Evolutionary conservation across 2,329 filamentous ascomycete genomes (phyloP).

Genomic region (Penicillium sp.): DNA sequence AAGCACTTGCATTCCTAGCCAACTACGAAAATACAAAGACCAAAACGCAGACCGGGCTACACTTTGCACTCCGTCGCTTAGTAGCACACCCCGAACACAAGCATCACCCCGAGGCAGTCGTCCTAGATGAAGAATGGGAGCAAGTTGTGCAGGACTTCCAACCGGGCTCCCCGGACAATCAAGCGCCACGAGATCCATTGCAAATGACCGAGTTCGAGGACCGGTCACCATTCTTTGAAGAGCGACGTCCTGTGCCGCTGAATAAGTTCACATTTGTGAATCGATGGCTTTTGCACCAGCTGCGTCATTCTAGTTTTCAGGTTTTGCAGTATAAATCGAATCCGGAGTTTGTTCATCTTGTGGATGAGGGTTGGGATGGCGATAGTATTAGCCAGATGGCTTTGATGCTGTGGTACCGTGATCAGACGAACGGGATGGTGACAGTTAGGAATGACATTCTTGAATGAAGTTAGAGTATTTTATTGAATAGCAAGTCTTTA

Average conservation of each 20-base stretch:
- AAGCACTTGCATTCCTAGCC: slow-evolving; percentile 32
- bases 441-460: not conserved
- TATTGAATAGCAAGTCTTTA: not conserved
- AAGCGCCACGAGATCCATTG: slow-evolving; percentile 25
- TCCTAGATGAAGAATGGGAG: slow-evolving; percentile 8
- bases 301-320: slow-evolving; percentile 39
- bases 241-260: slow-evolving; percentile 14
- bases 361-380: slow-evolving; percentile 27
- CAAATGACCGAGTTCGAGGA: slow-evolving; percentile 28
- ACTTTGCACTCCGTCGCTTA: slow-evolving; percentile 18
- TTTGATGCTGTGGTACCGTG: slow-evolving; percentile 33
- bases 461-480: not conserved
- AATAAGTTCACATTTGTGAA: slow-evolving; percentile 36
- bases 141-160: slow-evolving; percentile 11
- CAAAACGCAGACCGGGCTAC: slow-evolving; percentile 32
- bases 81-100: slow-evolving; percentile 12
- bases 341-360: slow-evolving; percentile 26
- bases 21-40: slow-evolving; percentile 31
- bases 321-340: slow-evolving; percentile 34
- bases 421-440: slow-evolving; percentile 21
- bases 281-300: slow-evolving; percentile 41
- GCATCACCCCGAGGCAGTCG: not conserved
- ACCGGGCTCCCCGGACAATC: slow-evolving; percentile 8
- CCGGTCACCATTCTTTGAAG: slow-evolving; percentile 30
- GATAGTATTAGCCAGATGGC: slow-evolving; percentile 31